A percentile compares a stretch with the other conserved stretches of the same genome.
Conservation (phyloP, 192 early-diverging fungal genomes). For the Backusella circina region DNA sequence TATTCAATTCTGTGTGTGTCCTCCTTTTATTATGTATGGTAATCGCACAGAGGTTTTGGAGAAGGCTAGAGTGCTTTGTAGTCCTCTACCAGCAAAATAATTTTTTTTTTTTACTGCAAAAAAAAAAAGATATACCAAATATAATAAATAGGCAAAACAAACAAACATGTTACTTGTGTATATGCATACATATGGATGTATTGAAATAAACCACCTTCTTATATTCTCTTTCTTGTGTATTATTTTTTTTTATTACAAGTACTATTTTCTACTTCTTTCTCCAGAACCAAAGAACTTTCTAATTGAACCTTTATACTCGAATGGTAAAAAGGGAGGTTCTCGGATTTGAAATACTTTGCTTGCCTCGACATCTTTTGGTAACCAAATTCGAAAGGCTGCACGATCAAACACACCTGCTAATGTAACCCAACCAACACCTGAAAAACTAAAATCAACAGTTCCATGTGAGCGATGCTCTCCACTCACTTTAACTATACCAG, state of each 20-base stretch:
- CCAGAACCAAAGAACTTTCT: conserved; percentile 36
- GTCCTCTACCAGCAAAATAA: background rate
- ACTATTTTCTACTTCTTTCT: conserved; percentile 8
- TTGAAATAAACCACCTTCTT: background rate
- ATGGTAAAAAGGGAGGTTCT: conserved; percentile 58
- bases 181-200: background rate
- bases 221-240: background rate
- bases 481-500: conserved; percentile 35
- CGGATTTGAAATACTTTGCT: conserved; percentile 35
- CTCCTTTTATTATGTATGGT: conserved; percentile 27
- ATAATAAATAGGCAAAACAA: background rate
- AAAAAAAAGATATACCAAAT: background rate
- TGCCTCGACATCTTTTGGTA: conserved; percentile 36
- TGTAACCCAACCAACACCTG: conserved; percentile 62
- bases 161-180: background rate
- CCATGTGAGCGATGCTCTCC: conserved; percentile 43
- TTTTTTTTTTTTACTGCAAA: too few relatives aligned
- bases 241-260: background rate
- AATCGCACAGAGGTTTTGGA: conserved; percentile 9
- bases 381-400: conserved; percentile 48
- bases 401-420: conserved; percentile 47
- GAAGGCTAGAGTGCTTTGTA: conserved; percentile 30
- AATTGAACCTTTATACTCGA: conserved; percentile 48
- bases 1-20: conserved; percentile 32
- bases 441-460: conserved; percentile 53